Evolutionary conservation across 1,284 basidiomycete genomes (phyloP), one percentile per base, ranked within the genome.

Genomic region (Laetiporus sulphureus): DNA sequence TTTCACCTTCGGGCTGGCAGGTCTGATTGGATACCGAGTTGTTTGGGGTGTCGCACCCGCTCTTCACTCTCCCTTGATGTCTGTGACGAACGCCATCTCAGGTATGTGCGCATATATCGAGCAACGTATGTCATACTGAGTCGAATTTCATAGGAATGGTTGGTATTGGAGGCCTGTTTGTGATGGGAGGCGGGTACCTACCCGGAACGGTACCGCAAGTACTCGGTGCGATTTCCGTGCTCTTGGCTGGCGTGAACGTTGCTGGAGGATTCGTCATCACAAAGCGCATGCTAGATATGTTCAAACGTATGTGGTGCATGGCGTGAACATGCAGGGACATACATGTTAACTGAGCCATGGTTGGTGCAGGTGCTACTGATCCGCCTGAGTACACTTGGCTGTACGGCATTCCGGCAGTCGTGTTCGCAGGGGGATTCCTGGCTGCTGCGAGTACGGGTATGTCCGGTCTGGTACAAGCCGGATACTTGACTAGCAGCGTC

Each of bases 201-300:
- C 88, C 88, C 11, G 77, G 76, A 34, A 91, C 88, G 0, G 67
- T 89, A 47, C 82, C 88, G 32, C 87, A 91, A 63, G 66, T 68
- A 13, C 68, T 91, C 13, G 88, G 86, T 45, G 86, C 89, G 3
- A 49, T 82, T 8, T 87, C 87, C 12, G 89, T 91, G 12, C 73
- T 91, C 34, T 66, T 91, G 18, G 88, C 88, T 13, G 86, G 84
- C 48, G 75, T 91, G 37, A 91, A 91, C 56, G 86, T 91, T 42
- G 77, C 83, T 30, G 88, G 88, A 41, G 89, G 89, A 24, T 90
- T 90, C 55, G 75, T 86, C 21, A 82, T 88, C 55, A 87, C 84
- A 12, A 87, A 90, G 62, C 79, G 87, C 37, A 91, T 91, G 89
- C 68, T 91, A 48, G 86, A 91, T 56, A 90, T 91, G 80, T 91